Conservation (phyloP, 225 moss, liverwort and hornwort species). For the Physcomitrium patens region DNA sequence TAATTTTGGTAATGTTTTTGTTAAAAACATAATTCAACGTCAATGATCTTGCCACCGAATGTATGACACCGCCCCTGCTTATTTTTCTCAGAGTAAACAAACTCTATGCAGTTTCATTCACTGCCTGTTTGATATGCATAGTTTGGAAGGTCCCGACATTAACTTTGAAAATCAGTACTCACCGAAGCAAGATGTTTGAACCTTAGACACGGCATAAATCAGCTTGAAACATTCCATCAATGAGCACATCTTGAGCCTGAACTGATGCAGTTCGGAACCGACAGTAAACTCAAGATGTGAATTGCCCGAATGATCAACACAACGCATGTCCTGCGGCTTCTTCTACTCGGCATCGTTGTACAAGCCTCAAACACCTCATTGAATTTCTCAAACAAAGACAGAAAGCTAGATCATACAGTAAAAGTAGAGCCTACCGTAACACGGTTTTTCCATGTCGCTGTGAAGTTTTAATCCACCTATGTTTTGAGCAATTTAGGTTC, state of each 20-base stretch:
- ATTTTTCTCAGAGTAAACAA: too few relatives aligned
- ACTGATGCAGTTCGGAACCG: background rate
- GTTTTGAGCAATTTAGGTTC: slow-evolving; percentile 63
- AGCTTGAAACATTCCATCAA: background rate
- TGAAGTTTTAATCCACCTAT: slow-evolving; percentile 19
- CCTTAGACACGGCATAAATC: background rate
- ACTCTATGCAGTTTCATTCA: too few relatives aligned
- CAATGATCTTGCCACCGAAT: too few relatives aligned
- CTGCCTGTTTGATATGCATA: too few relatives aligned
- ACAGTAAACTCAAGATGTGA: slow-evolving; percentile 1
- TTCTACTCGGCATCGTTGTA: slow-evolving; percentile 19
- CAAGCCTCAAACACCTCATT: slow-evolving; percentile 19
- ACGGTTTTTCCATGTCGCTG: background rate
- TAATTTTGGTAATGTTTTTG: too few relatives aligned
- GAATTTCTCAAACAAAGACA: background rate
- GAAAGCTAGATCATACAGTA: too few relatives aligned
- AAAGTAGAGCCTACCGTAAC: background rate
- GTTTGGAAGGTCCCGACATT: too few relatives aligned
- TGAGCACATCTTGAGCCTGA: background rate
- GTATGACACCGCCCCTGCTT: too few relatives aligned
- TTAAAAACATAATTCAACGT: too few relatives aligned
- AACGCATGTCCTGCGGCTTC: background rate
- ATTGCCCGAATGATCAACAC: slow-evolving; percentile 17
- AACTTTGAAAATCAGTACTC: too few relatives aligned
- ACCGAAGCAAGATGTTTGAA: too few relatives aligned